Evolutionary conservation across 2,329 filamentous ascomycete genomes (phyloP).

Genomic region (Fusarium goolgardi): DNA sequence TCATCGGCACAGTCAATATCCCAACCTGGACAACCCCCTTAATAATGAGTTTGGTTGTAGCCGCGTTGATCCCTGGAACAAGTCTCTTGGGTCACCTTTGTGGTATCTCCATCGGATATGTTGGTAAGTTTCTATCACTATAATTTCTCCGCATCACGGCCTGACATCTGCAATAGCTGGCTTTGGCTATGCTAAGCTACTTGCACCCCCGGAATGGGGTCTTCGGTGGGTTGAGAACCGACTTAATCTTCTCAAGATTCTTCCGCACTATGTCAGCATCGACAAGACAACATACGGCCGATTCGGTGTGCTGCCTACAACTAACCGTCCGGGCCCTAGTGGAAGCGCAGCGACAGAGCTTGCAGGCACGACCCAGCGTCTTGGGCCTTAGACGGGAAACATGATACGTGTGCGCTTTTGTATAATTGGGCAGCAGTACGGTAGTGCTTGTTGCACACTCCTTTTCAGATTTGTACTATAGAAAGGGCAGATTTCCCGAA

Average conservation of each 20-base stretch:
- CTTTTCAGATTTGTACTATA: constrained; percentile 38
- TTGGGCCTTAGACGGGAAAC: constrained; percentile 68
- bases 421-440: constrained; percentile 16
- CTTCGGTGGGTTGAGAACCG: constrained; percentile 90
- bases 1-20: constrained; percentile 72
- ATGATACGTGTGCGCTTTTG: constrained; percentile 21
- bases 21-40: constrained; percentile 94
- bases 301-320: constrained; percentile 85
- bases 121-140: constrained; percentile 69
- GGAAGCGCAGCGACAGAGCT: constrained; percentile 68
- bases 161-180: constrained; percentile 67
- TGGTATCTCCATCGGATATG: constrained; percentile 84
- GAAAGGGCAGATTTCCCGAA: constrained; percentile 28
- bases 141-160: background rate
- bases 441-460: constrained; percentile 15
- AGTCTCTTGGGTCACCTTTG: constrained; percentile 89
- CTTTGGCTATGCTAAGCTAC: constrained; percentile 86
- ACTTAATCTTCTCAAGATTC: constrained; percentile 81
- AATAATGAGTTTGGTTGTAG: constrained; percentile 78
- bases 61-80: constrained; percentile 81
- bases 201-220: constrained; percentile 89
- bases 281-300: constrained; percentile 96
- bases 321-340: constrained; percentile 51
- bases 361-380: constrained; percentile 70
- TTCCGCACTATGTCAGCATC: constrained; percentile 93